Conservation (phyloP, 257 asterid genomes). For the Rauvolfia tetraphylla region DNA sequence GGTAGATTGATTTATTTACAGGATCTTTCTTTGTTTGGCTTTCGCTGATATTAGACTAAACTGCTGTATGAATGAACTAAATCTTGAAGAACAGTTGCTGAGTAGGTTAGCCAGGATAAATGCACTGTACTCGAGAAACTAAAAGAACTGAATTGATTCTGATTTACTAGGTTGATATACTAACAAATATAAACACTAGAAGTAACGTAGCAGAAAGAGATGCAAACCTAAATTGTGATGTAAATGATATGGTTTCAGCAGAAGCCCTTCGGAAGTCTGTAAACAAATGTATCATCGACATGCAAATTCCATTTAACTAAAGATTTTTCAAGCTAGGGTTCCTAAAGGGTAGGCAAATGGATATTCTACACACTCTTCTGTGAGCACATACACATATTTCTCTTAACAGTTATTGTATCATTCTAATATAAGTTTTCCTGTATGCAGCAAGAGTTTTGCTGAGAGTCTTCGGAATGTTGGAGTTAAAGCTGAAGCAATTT, state of each 20-base stretch:
- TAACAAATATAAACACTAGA: no score
- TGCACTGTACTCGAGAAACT: background rate
- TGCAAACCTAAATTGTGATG: background rate
- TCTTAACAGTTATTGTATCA: background rate
- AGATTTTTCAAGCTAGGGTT: no score
- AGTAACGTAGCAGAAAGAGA: background rate
- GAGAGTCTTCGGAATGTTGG: constrained; percentile 71
- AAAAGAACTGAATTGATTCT: background rate
- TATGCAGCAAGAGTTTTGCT: constrained; percentile 64
- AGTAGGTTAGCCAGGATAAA: background rate
- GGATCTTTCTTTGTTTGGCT: background rate
- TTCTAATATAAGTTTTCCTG: background rate
- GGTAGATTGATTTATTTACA: background rate
- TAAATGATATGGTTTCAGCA: no score
- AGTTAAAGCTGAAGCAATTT: constrained; percentile 66
- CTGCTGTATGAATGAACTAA: background rate
- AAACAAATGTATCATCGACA: background rate
- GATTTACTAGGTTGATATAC: no score
- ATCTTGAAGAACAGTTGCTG: background rate
- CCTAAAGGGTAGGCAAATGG: no score
- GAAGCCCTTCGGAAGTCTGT: no score
- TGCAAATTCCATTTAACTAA: no score
- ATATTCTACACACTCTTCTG: no score
- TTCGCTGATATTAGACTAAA: background rate
- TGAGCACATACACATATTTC: background rate